These are phyloP conservation scores for Pezicula carpinea DNA, from an alignment of 2,329 filamentous ascomycete genomes.

Conservation along the genomic window DNA sequence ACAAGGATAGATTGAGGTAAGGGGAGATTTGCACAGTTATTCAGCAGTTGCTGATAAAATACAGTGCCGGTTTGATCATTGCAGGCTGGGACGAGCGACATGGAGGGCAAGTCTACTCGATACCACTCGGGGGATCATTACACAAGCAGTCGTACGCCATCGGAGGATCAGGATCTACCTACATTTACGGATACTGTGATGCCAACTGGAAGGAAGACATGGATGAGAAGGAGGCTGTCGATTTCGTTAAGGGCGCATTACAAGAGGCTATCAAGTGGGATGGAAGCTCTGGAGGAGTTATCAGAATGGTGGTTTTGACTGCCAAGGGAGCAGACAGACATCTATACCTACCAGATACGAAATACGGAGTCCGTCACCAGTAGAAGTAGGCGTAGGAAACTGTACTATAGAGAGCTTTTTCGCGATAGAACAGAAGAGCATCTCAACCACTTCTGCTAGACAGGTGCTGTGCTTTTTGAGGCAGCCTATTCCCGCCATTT, in stretches of 20 bases:
- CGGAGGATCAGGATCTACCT: conserved; percentile 93
- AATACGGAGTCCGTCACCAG: conserved; percentile 53
- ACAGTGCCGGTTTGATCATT: conserved; percentile 91
- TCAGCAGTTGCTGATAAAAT: conserved; percentile 15
- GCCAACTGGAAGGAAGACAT: conserved; percentile 93
- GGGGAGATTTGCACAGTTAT: conserved; percentile 26
- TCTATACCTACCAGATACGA: conserved; percentile 89
- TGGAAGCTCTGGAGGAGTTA: conserved; percentile 95
- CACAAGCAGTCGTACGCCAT: conserved; percentile 98
- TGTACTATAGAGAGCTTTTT: conserved; percentile 27
- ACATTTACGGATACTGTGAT: conserved; percentile 99
- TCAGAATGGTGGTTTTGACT: conserved; percentile 95
- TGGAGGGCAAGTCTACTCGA: conserved; percentile 95
- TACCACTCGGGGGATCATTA: conserved; percentile 90
- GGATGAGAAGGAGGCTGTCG: conserved; percentile 84
- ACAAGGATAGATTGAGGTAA: conserved; percentile 90
- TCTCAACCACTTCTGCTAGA: not conserved
- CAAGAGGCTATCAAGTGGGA: conserved; percentile 99
- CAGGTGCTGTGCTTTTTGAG: not conserved
- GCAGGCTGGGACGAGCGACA: conserved; percentile 96
- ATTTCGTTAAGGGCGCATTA: conserved; percentile 88
- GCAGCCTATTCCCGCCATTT: too few relatives aligned
- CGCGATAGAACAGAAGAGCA: conserved; percentile 20
- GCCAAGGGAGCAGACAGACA: conserved; percentile 85
- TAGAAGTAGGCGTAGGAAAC: conserved; percentile 47